Percentiles rank a stretch among this genome's conserved stretches.
phyloP scores from a whole-genome alignment of 352 stramenopile genomes.

The Pythium inflatum region DNA sequence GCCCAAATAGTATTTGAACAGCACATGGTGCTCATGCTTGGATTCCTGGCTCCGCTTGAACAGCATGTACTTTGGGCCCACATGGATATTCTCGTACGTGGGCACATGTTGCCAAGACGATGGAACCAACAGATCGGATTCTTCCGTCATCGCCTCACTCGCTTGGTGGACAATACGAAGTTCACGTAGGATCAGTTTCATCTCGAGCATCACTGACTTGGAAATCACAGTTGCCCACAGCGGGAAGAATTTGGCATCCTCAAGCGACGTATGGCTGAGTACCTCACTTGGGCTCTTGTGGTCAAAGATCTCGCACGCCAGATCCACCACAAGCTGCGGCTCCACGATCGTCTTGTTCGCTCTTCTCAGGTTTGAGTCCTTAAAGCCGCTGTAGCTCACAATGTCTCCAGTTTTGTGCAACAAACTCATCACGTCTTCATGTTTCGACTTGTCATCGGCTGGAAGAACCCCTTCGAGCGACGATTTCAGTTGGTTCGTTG shows the following conservation, averaged over 20 bases:
- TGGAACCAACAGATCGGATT: not conserved
- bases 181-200: conserved; percentile 2
- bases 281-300: not conserved
- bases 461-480: not conserved
- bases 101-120: not conserved
- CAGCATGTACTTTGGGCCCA: not conserved
- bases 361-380: not conserved
- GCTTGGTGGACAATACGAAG: conserved; percentile 8
- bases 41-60: not conserved
- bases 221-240: not conserved
- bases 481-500: not conserved
- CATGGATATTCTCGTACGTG: not conserved
- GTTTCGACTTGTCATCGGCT: not conserved
- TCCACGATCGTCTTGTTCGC: not conserved
- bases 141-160: not conserved
- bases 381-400: not conserved
- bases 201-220: not conserved
- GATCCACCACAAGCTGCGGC: not conserved
- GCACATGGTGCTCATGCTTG: not conserved
- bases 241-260: not conserved
- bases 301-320: conserved; percentile 3
- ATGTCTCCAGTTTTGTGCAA: not conserved
- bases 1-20: conserved; percentile 6
- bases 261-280: not conserved
- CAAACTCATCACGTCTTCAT: not conserved